A percentile compares a stretch with the other conserved stretches of the same genome.
Evolutionary conservation across 2,329 filamentous ascomycete genomes (phyloP).

Genomic region (Fusarium buxicola): DNA sequence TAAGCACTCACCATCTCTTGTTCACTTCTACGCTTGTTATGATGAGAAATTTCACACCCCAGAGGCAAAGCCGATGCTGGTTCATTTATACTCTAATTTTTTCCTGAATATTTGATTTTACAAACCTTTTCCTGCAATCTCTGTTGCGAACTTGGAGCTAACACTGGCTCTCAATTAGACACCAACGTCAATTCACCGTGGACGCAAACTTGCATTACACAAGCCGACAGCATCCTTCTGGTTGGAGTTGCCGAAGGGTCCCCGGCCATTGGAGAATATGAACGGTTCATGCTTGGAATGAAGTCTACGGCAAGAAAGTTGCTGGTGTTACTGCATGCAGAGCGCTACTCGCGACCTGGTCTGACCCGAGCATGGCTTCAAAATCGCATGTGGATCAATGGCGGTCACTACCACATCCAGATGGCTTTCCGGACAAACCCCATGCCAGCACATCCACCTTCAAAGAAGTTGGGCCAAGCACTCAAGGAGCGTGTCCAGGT

Average conservation of each 20-base stretch:
- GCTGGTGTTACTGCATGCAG: slow-evolving; percentile 87
- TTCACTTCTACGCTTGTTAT: slow-evolving; percentile 46
- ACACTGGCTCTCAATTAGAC: slow-evolving; percentile 64
- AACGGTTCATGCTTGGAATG: slow-evolving; percentile 94
- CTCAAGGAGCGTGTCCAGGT: slow-evolving; percentile 95
- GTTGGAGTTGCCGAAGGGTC: slow-evolving; percentile 93
- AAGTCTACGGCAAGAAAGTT: slow-evolving; percentile 97
- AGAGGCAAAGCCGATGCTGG: slow-evolving; percentile 67
- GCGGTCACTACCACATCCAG: slow-evolving; percentile 96
- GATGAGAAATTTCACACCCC: slow-evolving; percentile 65
- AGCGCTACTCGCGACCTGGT: slow-evolving; percentile 87
- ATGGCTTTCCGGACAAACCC: slow-evolving; percentile 86
- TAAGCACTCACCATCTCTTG: slow-evolving; percentile 54
- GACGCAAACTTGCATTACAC: slow-evolving; percentile 97
- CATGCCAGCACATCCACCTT: slow-evolving; percentile 79
- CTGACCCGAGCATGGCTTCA: slow-evolving; percentile 89
- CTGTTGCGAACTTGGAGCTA: slow-evolving; percentile 40
- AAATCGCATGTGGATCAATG: slow-evolving; percentile 97
- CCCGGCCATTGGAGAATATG: slow-evolving; percentile 92
- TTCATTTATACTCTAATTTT: slow-evolving; percentile 74
- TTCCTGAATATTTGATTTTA: slow-evolving; percentile 63
- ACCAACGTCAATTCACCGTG: slow-evolving; percentile 97
- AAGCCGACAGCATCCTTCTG: slow-evolving; percentile 95
- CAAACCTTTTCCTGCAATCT: slow-evolving; percentile 10
- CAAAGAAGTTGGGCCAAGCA: slow-evolving; percentile 83